Evolutionary conservation across 768 basidiomycete species (phyloP), one percentile per base, ranked within the genome.

Genomic region (Wakefieldia striispora): DNA sequence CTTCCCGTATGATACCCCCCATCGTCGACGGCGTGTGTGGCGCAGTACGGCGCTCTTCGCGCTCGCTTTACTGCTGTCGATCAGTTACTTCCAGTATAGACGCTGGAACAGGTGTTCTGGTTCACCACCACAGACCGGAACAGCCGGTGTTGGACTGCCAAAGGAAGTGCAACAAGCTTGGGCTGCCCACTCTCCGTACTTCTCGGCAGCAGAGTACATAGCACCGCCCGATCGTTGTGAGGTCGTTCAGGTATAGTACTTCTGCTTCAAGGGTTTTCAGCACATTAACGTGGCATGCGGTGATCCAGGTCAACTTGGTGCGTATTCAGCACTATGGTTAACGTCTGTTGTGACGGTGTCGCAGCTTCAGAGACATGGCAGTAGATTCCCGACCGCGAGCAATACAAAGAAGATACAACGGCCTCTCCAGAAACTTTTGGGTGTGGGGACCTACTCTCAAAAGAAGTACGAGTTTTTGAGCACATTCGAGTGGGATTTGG

Each of bases 361-460:
- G 14, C 24, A 91, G 89, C 70, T 94, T 9, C 85, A 91, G 67
- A 75, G 91, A 11, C 91, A 94, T 59, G 90, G 89, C 3, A 81
- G 88, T 1, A 80, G 91, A 27, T 91, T 75, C 57, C 91, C 91
- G 0, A 91, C 89, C 0, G 55, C 61, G 0, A 72, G 74, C 2
- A 75, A 79, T 11, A 63, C 74, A 1, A 55, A 59, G 10, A 47
- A 53, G 24, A 86, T 87, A 9, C 53, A 65, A 16, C 51, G 60
- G 4, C 75, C 84, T 0, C 58, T 93, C 9, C 50, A 61, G 6
- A 86, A 85, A 53, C 70, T 92, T 1, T 61, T 79, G 49, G 59
- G 72, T 0, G 84, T 74, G 9, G 59, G 66, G 0, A 57, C 67
- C 2, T 82, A 75, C 60, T 65, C 63, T 0, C 78, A 82, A 43